Base-by-base conservation (phyloP, 2,329 filamentous ascomycete genomes). In the Trematosphaeria pertusa region DNA sequence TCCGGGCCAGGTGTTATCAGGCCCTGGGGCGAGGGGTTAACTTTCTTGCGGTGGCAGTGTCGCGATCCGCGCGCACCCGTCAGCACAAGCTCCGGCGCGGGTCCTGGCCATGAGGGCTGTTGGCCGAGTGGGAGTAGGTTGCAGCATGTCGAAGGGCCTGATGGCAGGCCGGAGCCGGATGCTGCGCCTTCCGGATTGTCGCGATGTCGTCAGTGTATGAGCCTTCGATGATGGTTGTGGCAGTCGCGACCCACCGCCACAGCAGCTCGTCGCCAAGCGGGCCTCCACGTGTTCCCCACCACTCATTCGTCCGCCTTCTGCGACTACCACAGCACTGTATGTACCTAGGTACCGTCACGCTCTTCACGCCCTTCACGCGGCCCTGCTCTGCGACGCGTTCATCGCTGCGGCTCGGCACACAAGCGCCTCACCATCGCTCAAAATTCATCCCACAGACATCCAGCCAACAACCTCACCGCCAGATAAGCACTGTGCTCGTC, bases 21-120 rank as follows among this genome's bases (percentile, higher is more conserved):
- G n/a, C 24, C 35, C 38, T 33, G 17, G 39, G 40, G 42, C 46
- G 20, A 35, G 35, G 28, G 34, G 26, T 49, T 18, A 34, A 22
- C 32, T 51, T 28, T 37, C 10, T 43, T 15, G 33, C 33, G 26
- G 53, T 47, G 47, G 54, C 47, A 49, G 48, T 54, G 50, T 48
- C 39, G 15, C 17, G 42, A 43, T 52, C 52, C 48, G 49, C 43
- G 37, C 24, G 41, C 32, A 41, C 21, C 48, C 48, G 48, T 45
- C 32, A 51, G 42, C 35, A 17, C 30, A 26, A 14, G 39, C 28
- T 26, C 26, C 32, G 26, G 14, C n/a, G 19, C 6, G 30, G 30
- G 8, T 7, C 8, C 8, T 8, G 14, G 15, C 15, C 11, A 34
- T n/a, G 12, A n/a, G n/a, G n/a, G n/a, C n/a, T n/a, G n/a, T n/a